Conservation (phyloP, 1,284 basidiomycete genomes). For the Boletellus deceptivus region DNA sequence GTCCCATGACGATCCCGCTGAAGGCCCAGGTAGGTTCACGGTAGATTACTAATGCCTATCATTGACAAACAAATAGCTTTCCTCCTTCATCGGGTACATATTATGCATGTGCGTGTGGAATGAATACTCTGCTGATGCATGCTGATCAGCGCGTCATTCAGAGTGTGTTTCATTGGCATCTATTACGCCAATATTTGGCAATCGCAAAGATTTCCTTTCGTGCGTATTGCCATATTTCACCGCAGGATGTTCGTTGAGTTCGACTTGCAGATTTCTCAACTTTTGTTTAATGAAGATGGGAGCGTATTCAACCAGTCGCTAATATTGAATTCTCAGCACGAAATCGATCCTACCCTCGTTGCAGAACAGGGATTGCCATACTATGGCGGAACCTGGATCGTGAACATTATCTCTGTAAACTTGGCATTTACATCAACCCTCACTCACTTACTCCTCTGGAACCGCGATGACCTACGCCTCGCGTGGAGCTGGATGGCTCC, state of each 20-base stretch:
- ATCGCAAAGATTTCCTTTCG: slow-evolving; percentile 49
- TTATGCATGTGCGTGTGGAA: slow-evolving; percentile 41
- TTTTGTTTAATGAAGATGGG: slow-evolving; percentile 51
- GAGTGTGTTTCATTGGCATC: slow-evolving; percentile 41
- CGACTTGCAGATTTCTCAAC: slow-evolving; percentile 42
- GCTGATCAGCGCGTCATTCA: slow-evolving; percentile 17
- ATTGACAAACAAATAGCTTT: slow-evolving; percentile 31
- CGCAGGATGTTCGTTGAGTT: background rate
- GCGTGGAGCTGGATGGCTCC: slow-evolving; percentile 46
- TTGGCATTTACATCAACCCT: slow-evolving; percentile 46
- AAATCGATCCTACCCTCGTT: slow-evolving; percentile 45
- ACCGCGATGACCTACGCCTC: slow-evolving; percentile 40
- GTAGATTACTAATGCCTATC: accelerated
- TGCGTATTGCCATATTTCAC: slow-evolving; percentile 11
- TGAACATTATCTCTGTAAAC: slow-evolving; percentile 31
- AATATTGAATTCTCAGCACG: slow-evolving; percentile 48
- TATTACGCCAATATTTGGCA: slow-evolving; percentile 50
- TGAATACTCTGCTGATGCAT: background rate
- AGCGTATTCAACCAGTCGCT: slow-evolving; percentile 44
- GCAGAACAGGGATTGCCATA: slow-evolving; percentile 42
- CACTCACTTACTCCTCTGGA: slow-evolving; percentile 53
- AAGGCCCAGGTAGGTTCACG: slow-evolving; percentile 35
- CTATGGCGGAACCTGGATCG: slow-evolving; percentile 40
- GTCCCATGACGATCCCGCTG: slow-evolving; percentile 46
- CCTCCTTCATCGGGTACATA: slow-evolving; percentile 42